Conservation (phyloP, 2,329 filamentous ascomycete species). For the Cordyceps sp. region DNA sequence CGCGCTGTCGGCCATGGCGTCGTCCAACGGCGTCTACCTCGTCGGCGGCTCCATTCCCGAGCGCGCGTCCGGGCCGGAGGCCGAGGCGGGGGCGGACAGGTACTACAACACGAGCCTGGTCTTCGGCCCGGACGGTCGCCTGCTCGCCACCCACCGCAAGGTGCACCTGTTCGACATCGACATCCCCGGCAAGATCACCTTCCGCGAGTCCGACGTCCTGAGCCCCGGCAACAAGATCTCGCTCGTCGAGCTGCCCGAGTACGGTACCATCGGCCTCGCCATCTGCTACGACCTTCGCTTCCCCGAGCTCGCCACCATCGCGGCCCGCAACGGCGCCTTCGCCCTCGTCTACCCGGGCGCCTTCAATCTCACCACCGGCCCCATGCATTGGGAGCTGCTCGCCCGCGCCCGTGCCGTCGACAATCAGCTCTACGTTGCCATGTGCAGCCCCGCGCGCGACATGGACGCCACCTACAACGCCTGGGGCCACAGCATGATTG, state of each 20-base stretch:
- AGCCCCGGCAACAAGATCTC: conserved; percentile 74
- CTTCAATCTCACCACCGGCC: conserved; percentile 88
- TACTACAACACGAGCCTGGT: conserved; percentile 86
- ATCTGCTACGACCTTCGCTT: conserved; percentile 99
- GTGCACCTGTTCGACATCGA: conserved; percentile 96
- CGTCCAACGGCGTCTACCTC: conserved; percentile 63
- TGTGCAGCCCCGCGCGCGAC: conserved; percentile 84
- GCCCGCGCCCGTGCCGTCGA: conserved; percentile 75
- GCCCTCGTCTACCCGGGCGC: conserved; percentile 86
- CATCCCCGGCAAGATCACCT: conserved; percentile 86
- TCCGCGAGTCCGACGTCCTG: conserved; percentile 80
- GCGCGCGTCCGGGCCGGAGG: no score
- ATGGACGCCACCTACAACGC: conserved; percentile 65
- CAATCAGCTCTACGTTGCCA: conserved; percentile 83
- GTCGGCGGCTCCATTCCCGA: conserved; percentile 91
- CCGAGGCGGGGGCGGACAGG: conserved; percentile 28
- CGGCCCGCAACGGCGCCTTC: conserved; percentile 74
- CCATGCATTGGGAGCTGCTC: conserved; percentile 77
- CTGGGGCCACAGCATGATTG: conserved; percentile 80
- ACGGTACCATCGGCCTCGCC: conserved; percentile 71
- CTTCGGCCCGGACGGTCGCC: conserved; percentile 60
- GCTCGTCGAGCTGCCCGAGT: conserved; percentile 71
- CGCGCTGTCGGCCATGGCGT: conserved; percentile 64
- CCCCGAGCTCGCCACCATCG: conserved; percentile 81
- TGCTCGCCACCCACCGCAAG: conserved; percentile 83